Base-by-base conservation (phyloP, 2,329 filamentous ascomycete species). In the Phialocephala sp. region DNA sequence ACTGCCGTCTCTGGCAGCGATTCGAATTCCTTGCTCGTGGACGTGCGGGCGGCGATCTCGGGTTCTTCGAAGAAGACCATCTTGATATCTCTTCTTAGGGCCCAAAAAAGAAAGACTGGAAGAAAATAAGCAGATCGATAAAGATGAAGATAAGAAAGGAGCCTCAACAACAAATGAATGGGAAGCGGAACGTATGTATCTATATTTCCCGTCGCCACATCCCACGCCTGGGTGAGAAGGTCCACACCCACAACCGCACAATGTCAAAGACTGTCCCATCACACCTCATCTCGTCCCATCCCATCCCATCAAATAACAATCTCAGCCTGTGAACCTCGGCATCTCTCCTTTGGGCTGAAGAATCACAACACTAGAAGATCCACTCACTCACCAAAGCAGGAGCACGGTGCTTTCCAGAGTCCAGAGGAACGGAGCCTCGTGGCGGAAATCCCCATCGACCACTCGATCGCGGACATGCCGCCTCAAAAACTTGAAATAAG, bases 1-100 rank as follows among this genome's bases (percentile, higher is more conserved):
- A 65, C 62, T 59, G 62, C 66, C 60, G 66, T 67, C 15, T 54
- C 66, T 57, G 59, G 52, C 1, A 58, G 41, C 1, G 65, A 63
- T 18, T 45, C 58, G 18, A 27, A 20, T 12, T 24, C 32, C 14
- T 57, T 39, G 35, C 8, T 22, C 20, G 20, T 39, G 3, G 55
- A 4, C 20, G 14, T 37, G 14, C 8, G 12, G 18, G 32, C 36
- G 18, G 8, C 39, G 27, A 14, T n/a, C 18, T 57, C 35, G 2
- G 55, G 55, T 14, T 57, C 55, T n/a, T 57, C 32, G 35, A 57
- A 57, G 2, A 14, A 18, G n/a, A 57, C 55, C 55, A 57, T 57
- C 12, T 57, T 41, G 55, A 57, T 32, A 32, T 24, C 50, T 12
- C 32, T 54, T 24, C 50, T 54, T n/a, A n/a, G n/a, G n/a, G n/a